These are phyloP conservation scores for Dicorynia guianensis DNA, from an alignment of 306 rosid genomes.

Conservation along the genomic window DNA sequence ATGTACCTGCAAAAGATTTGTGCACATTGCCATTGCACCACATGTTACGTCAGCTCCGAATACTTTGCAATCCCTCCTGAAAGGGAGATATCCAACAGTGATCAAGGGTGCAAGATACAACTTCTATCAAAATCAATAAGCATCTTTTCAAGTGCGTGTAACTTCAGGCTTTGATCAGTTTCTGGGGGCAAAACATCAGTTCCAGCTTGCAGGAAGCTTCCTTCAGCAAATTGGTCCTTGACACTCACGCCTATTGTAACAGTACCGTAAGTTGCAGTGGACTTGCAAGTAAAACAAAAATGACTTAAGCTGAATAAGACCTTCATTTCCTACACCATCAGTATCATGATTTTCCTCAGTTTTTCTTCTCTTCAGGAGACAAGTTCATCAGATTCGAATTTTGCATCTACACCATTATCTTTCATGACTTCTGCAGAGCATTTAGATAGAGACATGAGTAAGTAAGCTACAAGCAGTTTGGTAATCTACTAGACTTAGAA, in stretches of 20 bases:
- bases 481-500: no score
- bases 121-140: constrained; percentile 87
- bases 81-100: constrained; percentile 97
- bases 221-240: constrained; percentile 43
- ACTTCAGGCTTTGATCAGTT: constrained; percentile 67
- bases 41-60: constrained; percentile 92
- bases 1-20: constrained; percentile 89
- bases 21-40: constrained; percentile 99
- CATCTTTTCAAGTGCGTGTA: constrained; percentile 81
- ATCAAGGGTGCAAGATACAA: constrained; percentile 95
- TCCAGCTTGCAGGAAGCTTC: constrained; percentile 49
- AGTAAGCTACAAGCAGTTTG: no score
- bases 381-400: constrained; percentile 49
- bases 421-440: constrained; percentile 45
- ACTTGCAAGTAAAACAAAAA: constrained; percentile 30
- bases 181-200: constrained; percentile 52
- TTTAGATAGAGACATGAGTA: no score
- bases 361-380: constrained; percentile 73
- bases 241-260: constrained; percentile 51
- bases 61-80: constrained; percentile 93
- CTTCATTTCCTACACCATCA: constrained; percentile 58
- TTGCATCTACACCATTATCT: constrained; percentile 46
- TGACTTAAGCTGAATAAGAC: constrained; percentile 41
- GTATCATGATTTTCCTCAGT: constrained; percentile 46
- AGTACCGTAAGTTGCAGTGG: constrained; percentile 32